Base-by-base conservation (phyloP, 2,329 filamentous ascomycete genomes). In the Thermothelomyces thermophilus region DNA sequence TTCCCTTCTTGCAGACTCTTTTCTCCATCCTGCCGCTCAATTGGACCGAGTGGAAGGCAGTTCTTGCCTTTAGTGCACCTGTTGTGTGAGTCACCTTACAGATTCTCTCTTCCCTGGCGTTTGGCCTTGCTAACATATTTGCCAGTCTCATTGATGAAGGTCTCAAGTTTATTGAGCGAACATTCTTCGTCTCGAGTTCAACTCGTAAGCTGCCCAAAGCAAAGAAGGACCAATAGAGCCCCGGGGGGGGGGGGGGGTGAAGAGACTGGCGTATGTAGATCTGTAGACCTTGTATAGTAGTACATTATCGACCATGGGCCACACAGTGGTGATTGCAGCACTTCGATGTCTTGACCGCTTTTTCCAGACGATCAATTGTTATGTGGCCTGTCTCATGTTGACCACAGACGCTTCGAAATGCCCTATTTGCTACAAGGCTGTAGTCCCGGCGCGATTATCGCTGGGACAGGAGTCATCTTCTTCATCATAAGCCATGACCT, bases 21-120 rank as follows among this genome's bases (percentile, higher is more conserved):
- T 98, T 98, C 73, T 87, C 87, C 33, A 97, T 98, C 57, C 70
- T 95, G 56, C 90, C 93, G 9, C 71, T 98, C 58, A 85, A 91
- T 64, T 81, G 79, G 80, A 75, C 72, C 17, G 93, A 98, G 70
- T 98, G 93, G 93, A 83, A 89, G 71, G 90, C 94, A 16, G 93
- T 98, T 41, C 64, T 96, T 56, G 69, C 76, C 28, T 93, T 97
- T 65, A 96, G 90, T 69, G 83, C 84, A 16, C 93, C 93, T 37
- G 94, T 98, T 57, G 86, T 98, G 83, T 89, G 77, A 86, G 87
- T 79, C 56, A 13, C 10, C 4, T 4, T 14, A 4, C 6, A 11
- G 30, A 30, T 13, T 16, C 3, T 3, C 3, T 3, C 49, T n/a
- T 20, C 28, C 40, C 57, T 64, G 16, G 56, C 13, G n/a, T 35